Evolutionary conservation across 2,329 filamentous ascomycete genomes (phyloP).

Genomic region (Penicillium digitatum): DNA sequence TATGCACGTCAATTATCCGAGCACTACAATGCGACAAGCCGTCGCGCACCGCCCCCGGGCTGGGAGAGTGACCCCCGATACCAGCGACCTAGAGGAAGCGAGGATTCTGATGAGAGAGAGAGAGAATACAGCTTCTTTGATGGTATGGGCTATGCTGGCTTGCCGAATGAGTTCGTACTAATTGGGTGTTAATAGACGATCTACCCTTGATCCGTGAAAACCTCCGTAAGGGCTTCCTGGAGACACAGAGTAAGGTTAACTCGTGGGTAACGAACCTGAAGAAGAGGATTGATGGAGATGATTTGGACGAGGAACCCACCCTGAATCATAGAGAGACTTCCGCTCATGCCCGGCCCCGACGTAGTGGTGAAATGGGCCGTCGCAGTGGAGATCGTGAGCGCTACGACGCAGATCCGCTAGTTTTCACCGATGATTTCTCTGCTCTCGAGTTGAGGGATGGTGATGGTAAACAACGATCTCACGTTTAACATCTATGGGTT

Average conservation of each 20-base stretch:
- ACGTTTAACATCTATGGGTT: background rate
- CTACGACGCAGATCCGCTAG: constrained; percentile 90
- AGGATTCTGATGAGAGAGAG: constrained; percentile 62
- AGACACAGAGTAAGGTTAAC: constrained; percentile 91
- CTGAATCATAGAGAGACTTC: constrained; percentile 32
- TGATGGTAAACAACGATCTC: constrained; percentile 45
- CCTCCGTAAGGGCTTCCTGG: constrained; percentile 86
- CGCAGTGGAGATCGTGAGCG: constrained; percentile 83
- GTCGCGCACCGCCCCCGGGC: constrained; percentile 31
- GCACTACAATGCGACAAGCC: constrained; percentile 63
- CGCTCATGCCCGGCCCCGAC: constrained; percentile 50
- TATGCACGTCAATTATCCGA: constrained; percentile 91
- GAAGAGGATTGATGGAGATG: constrained; percentile 89
- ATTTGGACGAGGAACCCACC: constrained; percentile 47
- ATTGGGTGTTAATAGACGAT: constrained; percentile 59
- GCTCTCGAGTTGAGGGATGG: constrained; percentile 60
- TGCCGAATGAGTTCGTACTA: constrained; percentile 6
- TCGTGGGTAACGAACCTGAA: constrained; percentile 86
- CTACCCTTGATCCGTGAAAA: constrained; percentile 90
- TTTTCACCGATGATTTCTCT: constrained; percentile 84
- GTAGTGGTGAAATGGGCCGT: constrained; percentile 60
- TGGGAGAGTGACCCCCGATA: constrained; percentile 35
- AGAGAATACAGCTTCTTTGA: constrained; percentile 89
- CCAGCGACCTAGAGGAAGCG: constrained; percentile 51
- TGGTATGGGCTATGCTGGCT: constrained; percentile 40